Evolutionary conservation across 2,329 filamentous ascomycete genomes (phyloP).

Genomic region (Ophiosphaerella narmari): DNA sequence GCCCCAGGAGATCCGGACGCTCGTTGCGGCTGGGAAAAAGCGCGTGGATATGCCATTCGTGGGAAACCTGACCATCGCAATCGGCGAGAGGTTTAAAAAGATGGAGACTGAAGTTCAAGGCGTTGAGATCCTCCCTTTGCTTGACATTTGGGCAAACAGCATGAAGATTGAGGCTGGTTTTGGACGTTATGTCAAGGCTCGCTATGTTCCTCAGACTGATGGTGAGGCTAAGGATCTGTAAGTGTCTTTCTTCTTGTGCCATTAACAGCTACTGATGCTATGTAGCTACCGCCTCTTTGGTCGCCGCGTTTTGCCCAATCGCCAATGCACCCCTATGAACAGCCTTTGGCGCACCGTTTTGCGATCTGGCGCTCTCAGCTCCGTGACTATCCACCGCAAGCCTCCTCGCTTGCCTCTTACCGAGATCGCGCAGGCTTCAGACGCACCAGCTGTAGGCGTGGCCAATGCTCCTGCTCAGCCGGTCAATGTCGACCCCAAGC

Average conservation of each 20-base stretch:
- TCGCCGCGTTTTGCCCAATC: constrained; percentile 22
- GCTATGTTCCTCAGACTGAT: constrained; percentile 23
- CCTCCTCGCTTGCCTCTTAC: constrained; percentile 3
- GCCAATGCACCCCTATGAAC: constrained; percentile 28
- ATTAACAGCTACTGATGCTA: not conserved
- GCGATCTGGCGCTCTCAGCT: constrained; percentile 22
- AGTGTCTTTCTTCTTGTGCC: constrained; percentile 2
- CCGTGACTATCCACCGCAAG: constrained; percentile 25
- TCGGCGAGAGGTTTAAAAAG: constrained; percentile 15
- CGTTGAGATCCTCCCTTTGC: constrained; percentile 27
- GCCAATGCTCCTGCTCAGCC: not conserved
- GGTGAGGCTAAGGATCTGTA: constrained; percentile 40
- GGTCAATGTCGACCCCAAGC: constrained; percentile 1
- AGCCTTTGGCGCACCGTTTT: constrained; percentile 27
- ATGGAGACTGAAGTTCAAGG: constrained; percentile 16
- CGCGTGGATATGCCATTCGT: constrained; percentile 22
- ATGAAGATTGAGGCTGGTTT: constrained; percentile 35
- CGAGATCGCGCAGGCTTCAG: not conserved
- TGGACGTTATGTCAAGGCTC: constrained; percentile 26
- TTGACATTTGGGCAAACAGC: constrained; percentile 37
- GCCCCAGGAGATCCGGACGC: not conserved
- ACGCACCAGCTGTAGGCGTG: not conserved
- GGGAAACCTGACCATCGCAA: constrained; percentile 36
- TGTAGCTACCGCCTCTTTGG: constrained; percentile 38
- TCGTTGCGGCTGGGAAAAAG: constrained; percentile 3